phyloP scores from a whole-genome alignment of 768 basidiomycete species.

The Suillus americanus region DNA sequence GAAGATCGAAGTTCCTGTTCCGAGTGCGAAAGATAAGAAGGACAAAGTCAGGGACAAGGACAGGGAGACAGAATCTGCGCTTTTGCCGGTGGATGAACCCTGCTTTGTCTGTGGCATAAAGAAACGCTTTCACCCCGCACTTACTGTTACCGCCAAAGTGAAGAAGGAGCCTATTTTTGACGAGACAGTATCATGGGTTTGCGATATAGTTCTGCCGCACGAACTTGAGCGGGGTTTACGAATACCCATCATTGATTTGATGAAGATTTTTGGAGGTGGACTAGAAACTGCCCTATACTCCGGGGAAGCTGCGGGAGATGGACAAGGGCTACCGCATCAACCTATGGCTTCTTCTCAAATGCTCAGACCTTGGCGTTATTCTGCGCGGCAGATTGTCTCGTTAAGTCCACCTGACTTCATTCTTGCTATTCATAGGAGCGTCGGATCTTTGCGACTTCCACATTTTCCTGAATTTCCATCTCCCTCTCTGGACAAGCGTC shows the following conservation, averaged over 20 bases:
- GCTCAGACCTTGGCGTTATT: slow-evolving; percentile 16
- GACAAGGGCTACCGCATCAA: slow-evolving; percentile 7
- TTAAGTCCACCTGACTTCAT: slow-evolving; percentile 27
- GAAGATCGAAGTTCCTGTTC: slow-evolving; percentile 10
- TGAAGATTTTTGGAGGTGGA: slow-evolving; percentile 14
- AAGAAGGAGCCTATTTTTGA: slow-evolving; percentile 19
- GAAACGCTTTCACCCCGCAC: slow-evolving; percentile 26
- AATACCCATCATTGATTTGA: slow-evolving; percentile 21
- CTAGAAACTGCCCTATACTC: slow-evolving; percentile 17
- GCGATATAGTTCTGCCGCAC: slow-evolving; percentile 20
- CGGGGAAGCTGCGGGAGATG: neutral
- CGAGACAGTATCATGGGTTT: slow-evolving; percentile 18
- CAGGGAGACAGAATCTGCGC: slow-evolving; percentile 20
- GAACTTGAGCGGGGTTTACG: slow-evolving; percentile 20
- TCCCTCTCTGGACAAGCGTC: slow-evolving; percentile 14
- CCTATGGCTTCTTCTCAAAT: slow-evolving; percentile 9
- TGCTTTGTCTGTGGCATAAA: slow-evolving; percentile 31
- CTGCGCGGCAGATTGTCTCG: slow-evolving; percentile 22
- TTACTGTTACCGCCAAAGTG: slow-evolving; percentile 6
- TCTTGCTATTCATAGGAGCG: slow-evolving; percentile 26
- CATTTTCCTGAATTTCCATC: slow-evolving; percentile 18
- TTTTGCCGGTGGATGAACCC: slow-evolving; percentile 19
- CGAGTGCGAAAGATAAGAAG: slow-evolving; percentile 16
- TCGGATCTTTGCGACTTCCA: slow-evolving; percentile 20
- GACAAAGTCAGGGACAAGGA: slow-evolving; percentile 26